Conservation (phyloP, 768 basidiomycete species). For the Dentipellis fragilis region DNA sequence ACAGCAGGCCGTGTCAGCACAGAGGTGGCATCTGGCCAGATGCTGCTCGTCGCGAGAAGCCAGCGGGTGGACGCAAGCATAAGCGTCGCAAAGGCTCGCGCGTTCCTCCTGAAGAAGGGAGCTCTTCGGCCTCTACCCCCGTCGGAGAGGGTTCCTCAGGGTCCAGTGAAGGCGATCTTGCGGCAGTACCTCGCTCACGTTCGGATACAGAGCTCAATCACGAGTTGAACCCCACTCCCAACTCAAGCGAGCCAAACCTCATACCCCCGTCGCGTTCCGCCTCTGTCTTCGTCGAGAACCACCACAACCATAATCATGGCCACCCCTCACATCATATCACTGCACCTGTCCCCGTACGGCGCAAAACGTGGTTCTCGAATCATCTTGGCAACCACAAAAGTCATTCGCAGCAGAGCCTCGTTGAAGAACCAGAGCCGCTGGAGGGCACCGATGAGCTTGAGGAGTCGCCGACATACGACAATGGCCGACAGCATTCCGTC, state of each 20-base stretch:
- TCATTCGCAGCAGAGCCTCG: not conserved
- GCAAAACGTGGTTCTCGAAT: not conserved
- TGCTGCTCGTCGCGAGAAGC: conserved; percentile 39
- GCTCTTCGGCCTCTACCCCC: not conserved
- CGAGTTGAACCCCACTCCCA: not conserved
- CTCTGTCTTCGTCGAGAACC: not conserved
- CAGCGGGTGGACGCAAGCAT: conserved; percentile 9
- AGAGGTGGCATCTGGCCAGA: conserved; percentile 90
- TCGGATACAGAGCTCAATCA: not conserved
- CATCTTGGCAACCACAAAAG: not conserved
- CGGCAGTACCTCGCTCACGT: not conserved
- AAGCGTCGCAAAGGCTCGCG: not conserved
- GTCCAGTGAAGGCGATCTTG: not conserved
- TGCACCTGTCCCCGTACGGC: not conserved
- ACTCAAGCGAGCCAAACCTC: not conserved
- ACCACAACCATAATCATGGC: not conserved
- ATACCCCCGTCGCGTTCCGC: not conserved
- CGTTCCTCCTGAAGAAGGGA: not conserved
- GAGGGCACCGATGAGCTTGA: not conserved
- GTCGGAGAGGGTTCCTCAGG: not conserved
- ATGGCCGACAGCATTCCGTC: not conserved
- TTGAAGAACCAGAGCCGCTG: not conserved
- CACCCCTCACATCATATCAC: not conserved
- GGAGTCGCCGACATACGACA: not conserved
- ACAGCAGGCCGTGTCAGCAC: conserved; percentile 49